A percentile compares a stretch with the other conserved stretches of the same genome.
Conservation (phyloP, 208 protist genomes). For the Herpetomonas muscarum region DNA sequence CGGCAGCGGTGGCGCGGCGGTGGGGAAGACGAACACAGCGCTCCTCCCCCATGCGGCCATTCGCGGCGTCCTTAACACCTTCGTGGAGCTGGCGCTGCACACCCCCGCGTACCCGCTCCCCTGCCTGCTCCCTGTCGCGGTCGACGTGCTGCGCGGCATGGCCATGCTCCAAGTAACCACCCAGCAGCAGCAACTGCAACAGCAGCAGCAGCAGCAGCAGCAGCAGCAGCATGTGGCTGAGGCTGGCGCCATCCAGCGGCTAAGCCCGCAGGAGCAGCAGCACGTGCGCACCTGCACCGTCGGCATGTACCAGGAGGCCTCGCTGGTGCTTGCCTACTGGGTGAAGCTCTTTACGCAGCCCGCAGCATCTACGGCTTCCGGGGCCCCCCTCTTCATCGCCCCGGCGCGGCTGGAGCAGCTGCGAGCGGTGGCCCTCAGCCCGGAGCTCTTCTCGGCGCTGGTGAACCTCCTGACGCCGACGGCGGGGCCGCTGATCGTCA, state of each 20-base stretch:
- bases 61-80: constrained; percentile 76
- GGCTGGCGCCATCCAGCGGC: constrained; percentile 28
- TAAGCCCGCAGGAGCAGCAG: constrained; percentile 80
- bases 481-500: constrained; percentile 54
- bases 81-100: constrained; percentile 51
- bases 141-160: constrained; percentile 53
- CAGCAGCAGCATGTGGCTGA: too few relatives aligned
- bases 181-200: constrained; percentile 9
- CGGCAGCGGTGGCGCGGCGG: constrained; percentile 25
- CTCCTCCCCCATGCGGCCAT: constrained; percentile 74
- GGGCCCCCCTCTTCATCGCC: constrained; percentile 6
- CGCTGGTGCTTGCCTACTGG: constrained; percentile 57
- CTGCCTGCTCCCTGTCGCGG: constrained; percentile 31
- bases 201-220: neutral
- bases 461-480: constrained; percentile 55
- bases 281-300: constrained; percentile 73
- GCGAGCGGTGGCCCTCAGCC: constrained; percentile 30
- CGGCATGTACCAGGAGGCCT: constrained; percentile 86
- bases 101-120: constrained; percentile 19
- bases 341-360: constrained; percentile 37
- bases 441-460: constrained; percentile 61
- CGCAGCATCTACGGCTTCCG: constrained; percentile 9
- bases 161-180: constrained; percentile 35
- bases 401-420: constrained; percentile 25
- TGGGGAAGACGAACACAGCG: constrained; percentile 25